Evolutionary conservation across 345 rosid species (phyloP).

Genomic region (Salix exigua): DNA sequence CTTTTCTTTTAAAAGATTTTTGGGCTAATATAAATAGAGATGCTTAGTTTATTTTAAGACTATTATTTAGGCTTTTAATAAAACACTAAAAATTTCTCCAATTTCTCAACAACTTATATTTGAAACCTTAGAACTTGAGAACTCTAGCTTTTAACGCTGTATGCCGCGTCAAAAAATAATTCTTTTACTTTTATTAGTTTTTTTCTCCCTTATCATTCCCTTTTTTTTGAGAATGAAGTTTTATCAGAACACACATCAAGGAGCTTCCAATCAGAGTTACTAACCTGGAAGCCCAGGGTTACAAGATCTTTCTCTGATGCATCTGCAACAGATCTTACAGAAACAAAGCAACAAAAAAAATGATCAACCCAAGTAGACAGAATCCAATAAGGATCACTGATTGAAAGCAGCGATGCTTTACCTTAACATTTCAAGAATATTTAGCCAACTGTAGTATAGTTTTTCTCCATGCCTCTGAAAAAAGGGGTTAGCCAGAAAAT

Average conservation of each 20-base stretch:
- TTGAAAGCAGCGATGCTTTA: conserved; percentile 26
- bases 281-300: conserved; percentile 92
- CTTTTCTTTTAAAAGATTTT: too few species aligned
- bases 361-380: conserved; percentile 14
- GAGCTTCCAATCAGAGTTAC: conserved; percentile 13
- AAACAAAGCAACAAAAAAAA: conserved; percentile 10
- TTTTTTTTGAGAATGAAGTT: too few species aligned
- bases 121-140: too few species aligned
- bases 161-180: too few species aligned
- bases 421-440: conserved; percentile 92
- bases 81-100: too few species aligned
- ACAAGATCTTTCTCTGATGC: conserved; percentile 91
- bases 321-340: conserved; percentile 82
- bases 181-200: too few species aligned
- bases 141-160: too few species aligned
- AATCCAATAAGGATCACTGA: conserved; percentile 5
- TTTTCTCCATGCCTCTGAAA: conserved; percentile 90
- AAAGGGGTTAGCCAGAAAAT: conserved; percentile 5
- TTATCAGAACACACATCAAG: background rate
- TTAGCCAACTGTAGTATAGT: conserved; percentile 77
- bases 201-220: too few species aligned
- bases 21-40: too few species aligned
- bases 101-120: too few species aligned
- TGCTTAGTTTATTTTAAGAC: too few species aligned
- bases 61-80: too few species aligned